A percentile compares a stretch with the other conserved stretches of the same genome.
These are phyloP conservation scores for Pugionium cornutum DNA, from an alignment of 345 rosid species.

Conservation along the genomic window DNA sequence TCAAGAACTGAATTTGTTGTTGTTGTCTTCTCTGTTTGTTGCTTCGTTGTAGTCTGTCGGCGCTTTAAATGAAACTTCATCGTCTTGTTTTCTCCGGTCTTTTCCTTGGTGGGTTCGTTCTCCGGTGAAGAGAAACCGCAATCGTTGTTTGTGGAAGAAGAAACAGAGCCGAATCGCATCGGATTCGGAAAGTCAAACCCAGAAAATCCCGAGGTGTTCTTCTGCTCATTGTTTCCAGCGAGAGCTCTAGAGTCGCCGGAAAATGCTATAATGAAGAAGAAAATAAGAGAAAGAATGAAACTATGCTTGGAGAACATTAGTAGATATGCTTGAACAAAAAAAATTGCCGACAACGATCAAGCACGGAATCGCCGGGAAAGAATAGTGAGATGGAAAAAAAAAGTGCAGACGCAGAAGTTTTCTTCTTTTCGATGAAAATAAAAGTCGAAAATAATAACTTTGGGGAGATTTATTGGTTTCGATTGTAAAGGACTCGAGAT, in stretches of 20 bases:
- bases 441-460: background rate
- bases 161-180: slow-evolving; percentile 71
- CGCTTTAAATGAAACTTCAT: slow-evolving; percentile 70
- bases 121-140: slow-evolving; percentile 54
- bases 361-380: slow-evolving; percentile 4
- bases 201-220: slow-evolving; percentile 54
- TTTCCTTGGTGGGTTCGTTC: slow-evolving; percentile 34
- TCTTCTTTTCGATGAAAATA: slow-evolving; percentile 26
- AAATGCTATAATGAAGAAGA: slow-evolving; percentile 44
- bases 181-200: slow-evolving; percentile 65
- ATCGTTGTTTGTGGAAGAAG: slow-evolving; percentile 58
- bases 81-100: slow-evolving; percentile 33
- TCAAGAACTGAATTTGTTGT: slow-evolving; percentile 48
- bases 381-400: background rate
- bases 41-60: slow-evolving; percentile 37
- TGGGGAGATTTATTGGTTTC: background rate
- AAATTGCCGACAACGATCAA: slow-evolving; percentile 14
- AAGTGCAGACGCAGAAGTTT: slow-evolving; percentile 34
- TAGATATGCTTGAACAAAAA: background rate
- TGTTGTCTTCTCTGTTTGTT: slow-evolving; percentile 35
- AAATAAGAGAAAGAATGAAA: slow-evolving; percentile 39
- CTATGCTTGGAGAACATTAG: slow-evolving; percentile 52
- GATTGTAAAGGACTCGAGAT: background rate
- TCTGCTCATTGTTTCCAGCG: slow-evolving; percentile 43
- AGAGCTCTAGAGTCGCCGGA: slow-evolving; percentile 42